Evolutionary conservation across 1,284 basidiomycete genomes (phyloP), one percentile per base, ranked within the genome.

Genomic region (Malassezia obtusa): DNA sequence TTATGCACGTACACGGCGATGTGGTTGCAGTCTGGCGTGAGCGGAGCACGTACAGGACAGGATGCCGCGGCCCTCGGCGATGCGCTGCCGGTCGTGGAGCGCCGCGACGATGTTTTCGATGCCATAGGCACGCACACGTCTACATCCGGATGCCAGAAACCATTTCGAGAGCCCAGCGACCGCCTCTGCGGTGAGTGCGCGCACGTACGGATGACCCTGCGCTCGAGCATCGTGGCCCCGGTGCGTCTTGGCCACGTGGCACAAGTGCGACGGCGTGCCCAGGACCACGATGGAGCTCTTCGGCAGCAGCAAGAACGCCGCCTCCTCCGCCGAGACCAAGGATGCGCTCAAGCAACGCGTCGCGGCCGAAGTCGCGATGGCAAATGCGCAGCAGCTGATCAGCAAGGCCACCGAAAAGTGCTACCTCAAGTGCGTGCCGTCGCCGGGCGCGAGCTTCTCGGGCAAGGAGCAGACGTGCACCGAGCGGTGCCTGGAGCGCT

Each of bases 401-500:
- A 65, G 63, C 39, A 72, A 68, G 32, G 66, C 69, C 3, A 72
- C 69, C 11, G 67, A 71, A 45, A 72, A 72, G 50, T 72, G 69
- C 57, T 72, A 68, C 57, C 39, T 40, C 49, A 71, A 70, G 53
- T 72, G 69, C 56, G 60, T 72, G 26, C 49, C 68, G 28, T 43
- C 58, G 33, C 69, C 69, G 12, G 60, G 59, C 8, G 48, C 58
- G 12, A 60, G 57, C 45, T 62, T 72, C 10, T 64, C 61, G 12
- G 51, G 63, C 50, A 68, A 68, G 49, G 69, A 72, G 45, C 59
- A 69, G 56, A 69, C 66, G 19, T 72, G 69, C 49, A 41, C 66
- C 6, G 65, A 64, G 45, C 50, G 65, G n/a, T 71, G 68, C 58
- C 59, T 71, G 45, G 67, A 71, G 53, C 59, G 68, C 37, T 71